phyloP scores from a whole-genome alignment of 2,329 filamentous ascomycete genomes.

The Talaromyces albobiverticillius region DNA sequence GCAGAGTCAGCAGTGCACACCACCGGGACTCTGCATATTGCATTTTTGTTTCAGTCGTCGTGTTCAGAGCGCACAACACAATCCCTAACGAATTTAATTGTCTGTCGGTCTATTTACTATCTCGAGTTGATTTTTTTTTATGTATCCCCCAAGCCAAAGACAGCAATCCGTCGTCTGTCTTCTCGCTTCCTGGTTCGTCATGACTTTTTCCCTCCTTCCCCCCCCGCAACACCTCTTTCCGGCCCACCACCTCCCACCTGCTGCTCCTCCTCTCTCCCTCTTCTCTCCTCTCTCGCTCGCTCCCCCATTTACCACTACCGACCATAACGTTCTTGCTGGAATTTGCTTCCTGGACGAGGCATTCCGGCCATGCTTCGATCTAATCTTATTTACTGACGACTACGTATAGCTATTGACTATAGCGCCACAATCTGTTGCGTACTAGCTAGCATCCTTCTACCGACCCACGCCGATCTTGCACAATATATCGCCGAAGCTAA shows the following conservation, averaged over 20 bases:
- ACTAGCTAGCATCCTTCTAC: neutral
- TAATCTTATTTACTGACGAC: no score
- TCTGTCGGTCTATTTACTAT: no score
- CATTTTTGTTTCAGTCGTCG: no score
- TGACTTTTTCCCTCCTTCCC: constrained; percentile 1
- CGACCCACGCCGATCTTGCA: neutral
- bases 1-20: no score
- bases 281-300: neutral
- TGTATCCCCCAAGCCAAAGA: no score
- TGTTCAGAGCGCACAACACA: no score
- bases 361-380: neutral
- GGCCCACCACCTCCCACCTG: constrained; percentile 8
- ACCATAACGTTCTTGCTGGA: neutral
- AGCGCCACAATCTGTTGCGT: neutral
- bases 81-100: no score
- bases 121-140: no score
- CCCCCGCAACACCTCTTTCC: constrained; percentile 12
- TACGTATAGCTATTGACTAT: no score
- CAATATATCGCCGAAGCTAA: neutral
- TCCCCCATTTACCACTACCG: neutral
- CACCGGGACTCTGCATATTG: no score
- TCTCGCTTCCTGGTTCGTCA: constrained; percentile 9
- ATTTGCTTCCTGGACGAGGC: neutral
- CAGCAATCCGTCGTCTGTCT: no score
- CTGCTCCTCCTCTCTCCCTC: neutral